phyloP scores from a whole-genome alignment of 441 rosid genomes.

The Populus hybrid region DNA sequence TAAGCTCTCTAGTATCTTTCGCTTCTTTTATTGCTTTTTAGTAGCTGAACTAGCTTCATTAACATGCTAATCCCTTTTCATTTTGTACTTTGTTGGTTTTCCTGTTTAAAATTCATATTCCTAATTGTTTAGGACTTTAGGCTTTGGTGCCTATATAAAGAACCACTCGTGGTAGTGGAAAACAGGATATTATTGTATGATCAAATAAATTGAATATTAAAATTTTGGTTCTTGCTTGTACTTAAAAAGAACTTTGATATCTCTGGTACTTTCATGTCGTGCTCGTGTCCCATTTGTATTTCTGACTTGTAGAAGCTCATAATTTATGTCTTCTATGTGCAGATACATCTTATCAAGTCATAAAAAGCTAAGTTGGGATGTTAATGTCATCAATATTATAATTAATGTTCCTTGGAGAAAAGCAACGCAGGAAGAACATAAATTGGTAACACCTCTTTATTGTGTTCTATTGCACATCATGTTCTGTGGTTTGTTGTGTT shows the following conservation, averaged over 20 bases:
- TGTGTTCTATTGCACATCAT: constrained; percentile 2
- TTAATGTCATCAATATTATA: constrained; percentile 46
- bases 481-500: neutral
- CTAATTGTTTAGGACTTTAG: neutral
- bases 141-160: neutral
- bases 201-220: too few species aligned
- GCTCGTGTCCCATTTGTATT: neutral
- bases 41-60: neutral
- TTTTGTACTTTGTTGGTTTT: neutral
- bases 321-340: constrained; percentile 28
- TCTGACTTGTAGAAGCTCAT: neutral
- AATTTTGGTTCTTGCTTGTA: neutral
- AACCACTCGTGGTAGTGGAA: neutral
- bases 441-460: constrained; percentile 56
- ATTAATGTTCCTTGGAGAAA: constrained; percentile 53
- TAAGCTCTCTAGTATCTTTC: neutral
- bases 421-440: constrained; percentile 42
- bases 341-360: constrained; percentile 69
- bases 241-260: neutral
- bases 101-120: neutral
- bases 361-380: constrained; percentile 61
- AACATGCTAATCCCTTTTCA: neutral
- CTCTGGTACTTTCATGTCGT: neutral
- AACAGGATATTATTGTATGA: neutral
- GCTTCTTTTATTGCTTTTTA: neutral